These are phyloP conservation scores for Psilocybe sp. DNA, from an alignment of 768 basidiomycete species.

Conservation along the genomic window DNA sequence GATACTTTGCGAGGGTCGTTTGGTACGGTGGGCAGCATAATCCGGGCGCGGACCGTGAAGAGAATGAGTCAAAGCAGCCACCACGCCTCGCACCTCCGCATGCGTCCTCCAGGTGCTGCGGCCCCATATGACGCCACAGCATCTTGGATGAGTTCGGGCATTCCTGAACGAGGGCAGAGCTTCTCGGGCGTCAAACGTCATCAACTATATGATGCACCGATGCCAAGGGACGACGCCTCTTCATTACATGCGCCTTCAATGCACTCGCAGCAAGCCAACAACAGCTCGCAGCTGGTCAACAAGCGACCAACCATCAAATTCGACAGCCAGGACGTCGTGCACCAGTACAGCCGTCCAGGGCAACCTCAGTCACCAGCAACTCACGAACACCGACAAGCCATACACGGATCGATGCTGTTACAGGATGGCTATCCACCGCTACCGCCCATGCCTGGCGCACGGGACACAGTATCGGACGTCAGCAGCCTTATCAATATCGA, in stretches of 20 bases:
- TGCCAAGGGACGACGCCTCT: slow-evolving; percentile 48
- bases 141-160: slow-evolving; percentile 21
- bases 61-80: slow-evolving; percentile 48
- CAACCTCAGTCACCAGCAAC: slow-evolving; percentile 39
- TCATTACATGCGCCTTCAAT: slow-evolving; percentile 38
- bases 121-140: slow-evolving; percentile 28
- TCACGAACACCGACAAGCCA: slow-evolving; percentile 47
- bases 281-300: slow-evolving; percentile 19
- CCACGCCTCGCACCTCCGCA: slow-evolving; percentile 25
- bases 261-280: slow-evolving; percentile 19
- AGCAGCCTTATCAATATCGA: slow-evolving; percentile 28
- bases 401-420: slow-evolving; percentile 26
- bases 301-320: slow-evolving; percentile 75
- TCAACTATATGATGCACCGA: slow-evolving; percentile 86
- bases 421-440: slow-evolving; percentile 30
- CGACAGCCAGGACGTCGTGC: slow-evolving; percentile 67
- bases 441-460: slow-evolving; percentile 19
- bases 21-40: slow-evolving; percentile 88
- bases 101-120: slow-evolving; percentile 34
- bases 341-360: slow-evolving; percentile 66
- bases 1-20: slow-evolving; percentile 90
- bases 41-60: slow-evolving; percentile 60
- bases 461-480: slow-evolving; percentile 15
- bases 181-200: slow-evolving; percentile 66
- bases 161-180: slow-evolving; percentile 4